A percentile compares a stretch with the other conserved stretches of the same genome.
Evolutionary conservation across 2,329 filamentous ascomycete genomes (phyloP).

Genomic region (Aureobasidium melanogenum): DNA sequence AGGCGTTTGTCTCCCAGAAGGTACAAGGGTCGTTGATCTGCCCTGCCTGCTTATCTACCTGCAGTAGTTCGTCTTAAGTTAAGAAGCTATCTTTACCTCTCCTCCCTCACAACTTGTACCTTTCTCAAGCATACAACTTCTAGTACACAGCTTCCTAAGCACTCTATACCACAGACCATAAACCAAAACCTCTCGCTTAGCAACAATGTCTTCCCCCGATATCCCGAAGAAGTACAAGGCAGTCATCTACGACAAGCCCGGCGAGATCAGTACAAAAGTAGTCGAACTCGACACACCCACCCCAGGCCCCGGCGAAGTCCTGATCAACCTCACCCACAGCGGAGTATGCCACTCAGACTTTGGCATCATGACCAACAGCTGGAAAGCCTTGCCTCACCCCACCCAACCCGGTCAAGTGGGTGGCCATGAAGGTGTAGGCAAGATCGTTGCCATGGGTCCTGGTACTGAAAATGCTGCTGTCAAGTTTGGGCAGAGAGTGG

Average conservation of each 20-base stretch:
- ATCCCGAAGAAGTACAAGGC: slow-evolving; percentile 54
- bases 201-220: not conserved
- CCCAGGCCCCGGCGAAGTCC: slow-evolving; percentile 53
- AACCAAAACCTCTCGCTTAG: not conserved
- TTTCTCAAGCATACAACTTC: not conserved
- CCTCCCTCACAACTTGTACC: not conserved
- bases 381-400: slow-evolving; percentile 48
- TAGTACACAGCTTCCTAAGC: not conserved
- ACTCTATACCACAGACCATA: not conserved
- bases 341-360: slow-evolving; percentile 59
- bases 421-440: slow-evolving; percentile 59
- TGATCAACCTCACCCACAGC: slow-evolving; percentile 55
- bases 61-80: not conserved
- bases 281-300: slow-evolving; percentile 56
- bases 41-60: not conserved
- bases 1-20: not conserved
- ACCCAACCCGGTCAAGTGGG: slow-evolving; percentile 56
- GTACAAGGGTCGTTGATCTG: not conserved
- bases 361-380: slow-evolving; percentile 44
- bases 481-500: slow-evolving; percentile 59
- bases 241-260: slow-evolving; percentile 56
- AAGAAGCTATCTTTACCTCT: not conserved
- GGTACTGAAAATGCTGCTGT: slow-evolving; percentile 49
- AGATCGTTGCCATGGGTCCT: slow-evolving; percentile 56
- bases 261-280: slow-evolving; percentile 55